phyloP scores from a whole-genome alignment of 805 yeast genomes.

The Sugiyamaella americana region DNA sequence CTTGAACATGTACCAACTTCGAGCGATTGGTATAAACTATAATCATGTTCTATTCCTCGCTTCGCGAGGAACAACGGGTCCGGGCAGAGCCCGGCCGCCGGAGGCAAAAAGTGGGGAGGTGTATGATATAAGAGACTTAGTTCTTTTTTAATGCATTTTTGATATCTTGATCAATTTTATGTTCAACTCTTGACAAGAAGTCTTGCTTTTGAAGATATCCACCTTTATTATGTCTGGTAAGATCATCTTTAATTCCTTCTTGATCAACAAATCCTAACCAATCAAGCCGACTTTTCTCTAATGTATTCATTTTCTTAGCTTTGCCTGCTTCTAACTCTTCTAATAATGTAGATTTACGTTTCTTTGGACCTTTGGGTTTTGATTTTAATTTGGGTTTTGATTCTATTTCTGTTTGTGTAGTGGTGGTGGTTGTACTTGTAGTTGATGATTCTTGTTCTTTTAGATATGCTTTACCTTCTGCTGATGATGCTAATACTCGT shows the following conservation, averaged over 20 bases:
- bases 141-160: slow-evolving; percentile 36
- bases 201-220: slow-evolving; percentile 91
- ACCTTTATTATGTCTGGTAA: slow-evolving; percentile 72
- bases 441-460: slow-evolving; percentile 33
- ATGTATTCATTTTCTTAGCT: slow-evolving; percentile 76
- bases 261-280: slow-evolving; percentile 94
- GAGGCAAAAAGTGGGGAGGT: not conserved
- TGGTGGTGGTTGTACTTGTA: slow-evolving; percentile 19
- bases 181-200: slow-evolving; percentile 71
- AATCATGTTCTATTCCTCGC: not conserved
- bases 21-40: not conserved
- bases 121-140: slow-evolving; percentile 3
- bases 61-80: not conserved
- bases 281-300: slow-evolving; percentile 88
- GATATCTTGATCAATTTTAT: slow-evolving; percentile 46
- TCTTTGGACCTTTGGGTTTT: slow-evolving; percentile 30
- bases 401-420: not conserved
- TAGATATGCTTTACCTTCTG: slow-evolving; percentile 80
- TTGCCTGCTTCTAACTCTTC: slow-evolving; percentile 65
- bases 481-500: slow-evolving; percentile 67
- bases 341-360: slow-evolving; percentile 69
- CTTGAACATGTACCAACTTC: not conserved
- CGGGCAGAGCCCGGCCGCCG: not conserved
- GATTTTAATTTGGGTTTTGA: slow-evolving; percentile 4
- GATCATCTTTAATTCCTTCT: slow-evolving; percentile 76